These are phyloP conservation scores for Candida mattraensis DNA, from an alignment of 805 yeast species.

Conservation along the genomic window DNA sequence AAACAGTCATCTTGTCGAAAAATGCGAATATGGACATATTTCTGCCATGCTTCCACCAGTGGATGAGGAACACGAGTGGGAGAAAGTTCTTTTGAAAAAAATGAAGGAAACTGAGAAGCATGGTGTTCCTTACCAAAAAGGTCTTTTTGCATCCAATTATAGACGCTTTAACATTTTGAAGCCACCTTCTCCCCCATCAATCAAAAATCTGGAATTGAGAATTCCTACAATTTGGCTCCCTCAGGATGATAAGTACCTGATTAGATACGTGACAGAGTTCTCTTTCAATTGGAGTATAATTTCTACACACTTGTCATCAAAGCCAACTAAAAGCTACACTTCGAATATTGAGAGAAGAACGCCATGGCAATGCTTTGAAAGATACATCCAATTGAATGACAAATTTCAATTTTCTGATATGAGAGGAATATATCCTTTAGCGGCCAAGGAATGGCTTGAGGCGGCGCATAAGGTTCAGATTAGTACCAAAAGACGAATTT, in stretches of 20 bases:
- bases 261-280: slow-evolving; percentile 80
- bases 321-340: slow-evolving; percentile 66
- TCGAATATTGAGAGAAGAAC: slow-evolving; percentile 94
- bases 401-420: slow-evolving; percentile 83
- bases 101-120: slow-evolving; percentile 40
- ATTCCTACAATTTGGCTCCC: slow-evolving; percentile 97
- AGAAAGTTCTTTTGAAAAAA: slow-evolving; percentile 53
- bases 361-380: slow-evolving; percentile 98
- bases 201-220: slow-evolving; percentile 75
- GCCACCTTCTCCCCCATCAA: slow-evolving; percentile 91
- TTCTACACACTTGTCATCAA: slow-evolving; percentile 71
- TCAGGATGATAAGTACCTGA: slow-evolving; percentile 80
- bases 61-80: slow-evolving; percentile 63
- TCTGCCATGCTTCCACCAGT: slow-evolving; percentile 64
- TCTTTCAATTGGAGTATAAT: slow-evolving; percentile 93
- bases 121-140: slow-evolving; percentile 48
- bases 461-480: slow-evolving; percentile 88
- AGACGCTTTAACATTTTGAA: slow-evolving; percentile 63
- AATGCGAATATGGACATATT: slow-evolving; percentile 46
- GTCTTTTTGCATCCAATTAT: slow-evolving; percentile 52
- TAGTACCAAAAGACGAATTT: slow-evolving; percentile 81
- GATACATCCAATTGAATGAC: slow-evolving; percentile 90
- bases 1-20: slow-evolving; percentile 30
- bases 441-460: slow-evolving; percentile 89
- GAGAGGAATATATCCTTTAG: slow-evolving; percentile 80